Conservation (phyloP, 768 basidiomycete species). For the Russula foetens region DNA sequence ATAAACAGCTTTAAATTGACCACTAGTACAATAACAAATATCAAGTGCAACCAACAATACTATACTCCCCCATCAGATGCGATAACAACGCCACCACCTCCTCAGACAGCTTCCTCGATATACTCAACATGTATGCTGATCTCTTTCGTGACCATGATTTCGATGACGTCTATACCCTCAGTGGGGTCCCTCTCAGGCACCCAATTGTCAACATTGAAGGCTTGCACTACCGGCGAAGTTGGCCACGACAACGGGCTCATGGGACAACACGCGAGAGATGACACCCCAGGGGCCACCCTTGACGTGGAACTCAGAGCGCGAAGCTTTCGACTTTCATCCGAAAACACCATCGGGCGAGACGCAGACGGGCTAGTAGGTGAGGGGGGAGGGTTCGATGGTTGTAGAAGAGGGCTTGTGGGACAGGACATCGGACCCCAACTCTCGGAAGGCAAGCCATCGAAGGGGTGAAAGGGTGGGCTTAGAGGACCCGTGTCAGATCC, state of each 20-base stretch:
- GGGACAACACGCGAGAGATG: not conserved
- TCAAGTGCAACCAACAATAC: no score
- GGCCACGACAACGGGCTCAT: conserved; percentile 5
- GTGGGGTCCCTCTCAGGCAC: conserved; percentile 5
- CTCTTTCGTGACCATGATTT: conserved; percentile 11
- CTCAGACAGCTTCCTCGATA: not conserved
- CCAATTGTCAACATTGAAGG: conserved; percentile 2
- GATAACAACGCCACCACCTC: not conserved
- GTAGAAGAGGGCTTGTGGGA: conserved; percentile 11
- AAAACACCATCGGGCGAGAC: not conserved
- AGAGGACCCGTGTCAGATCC: not conserved
- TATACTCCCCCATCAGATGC: not conserved
- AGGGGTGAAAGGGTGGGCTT: not conserved
- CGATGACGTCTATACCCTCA: conserved; percentile 8
- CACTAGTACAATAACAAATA: not conserved
- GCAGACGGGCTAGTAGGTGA: conserved; percentile 1
- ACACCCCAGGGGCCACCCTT: not conserved
- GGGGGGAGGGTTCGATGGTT: not conserved
- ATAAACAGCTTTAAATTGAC: not conserved
- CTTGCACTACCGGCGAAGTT: conserved; percentile 4
- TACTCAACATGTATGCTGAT: not conserved
- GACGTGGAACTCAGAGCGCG: conserved; percentile 2
- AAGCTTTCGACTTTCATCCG: not conserved
- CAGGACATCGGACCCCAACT: conserved; percentile 6
- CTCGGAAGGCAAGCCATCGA: not conserved